A percentile compares a stretch with the other conserved stretches of the same genome.
phyloP scores from a whole-genome alignment of 2,329 filamentous ascomycete genomes.

The Pseudogymnoascus sp. region DNA sequence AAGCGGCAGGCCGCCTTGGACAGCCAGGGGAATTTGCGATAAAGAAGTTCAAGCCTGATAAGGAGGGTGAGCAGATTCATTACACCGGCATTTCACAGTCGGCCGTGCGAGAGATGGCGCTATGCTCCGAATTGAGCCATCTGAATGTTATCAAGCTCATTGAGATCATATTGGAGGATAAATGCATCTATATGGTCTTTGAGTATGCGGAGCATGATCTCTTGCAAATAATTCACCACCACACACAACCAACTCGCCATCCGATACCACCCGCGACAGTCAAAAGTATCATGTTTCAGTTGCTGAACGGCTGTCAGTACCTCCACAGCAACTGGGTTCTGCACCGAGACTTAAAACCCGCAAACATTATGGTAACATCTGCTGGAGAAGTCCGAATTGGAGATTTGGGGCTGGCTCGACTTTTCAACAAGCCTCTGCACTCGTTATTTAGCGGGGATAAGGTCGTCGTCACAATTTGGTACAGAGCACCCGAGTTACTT shows the following conservation, averaged over 20 bases:
- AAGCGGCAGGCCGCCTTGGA: constrained; percentile 71
- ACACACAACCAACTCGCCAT: constrained; percentile 77
- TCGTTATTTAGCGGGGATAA: constrained; percentile 92
- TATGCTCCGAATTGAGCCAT: constrained; percentile 87
- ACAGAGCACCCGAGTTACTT: constrained; percentile 87
- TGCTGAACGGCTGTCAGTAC: constrained; percentile 90
- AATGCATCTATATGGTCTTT: constrained; percentile 99
- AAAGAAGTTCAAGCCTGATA: constrained; percentile 81
- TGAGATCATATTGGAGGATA: constrained; percentile 96
- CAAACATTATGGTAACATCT: constrained; percentile 97
- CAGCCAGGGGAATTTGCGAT: constrained; percentile 85
- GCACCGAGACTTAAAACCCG: constrained; percentile 92
- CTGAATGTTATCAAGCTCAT: constrained; percentile 83
- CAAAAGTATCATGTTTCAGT: constrained; percentile 91
- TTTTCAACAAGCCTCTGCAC: constrained; percentile 91
- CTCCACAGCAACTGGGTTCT: constrained; percentile 95
- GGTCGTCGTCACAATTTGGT: constrained; percentile 99
- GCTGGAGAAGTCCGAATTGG: constrained; percentile 87
- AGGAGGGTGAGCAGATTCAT: constrained; percentile 88
- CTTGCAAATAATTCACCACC: constrained; percentile 95
- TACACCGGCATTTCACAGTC: constrained; percentile 98
- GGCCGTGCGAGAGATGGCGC: constrained; percentile 92
- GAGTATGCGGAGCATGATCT: constrained; percentile 98
- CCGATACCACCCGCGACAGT: constrained; percentile 84
- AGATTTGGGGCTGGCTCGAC: constrained; percentile 81